Evolutionary conservation across 2,329 filamentous ascomycete genomes (phyloP).

Genomic region (Monosporascus sp.): DNA sequence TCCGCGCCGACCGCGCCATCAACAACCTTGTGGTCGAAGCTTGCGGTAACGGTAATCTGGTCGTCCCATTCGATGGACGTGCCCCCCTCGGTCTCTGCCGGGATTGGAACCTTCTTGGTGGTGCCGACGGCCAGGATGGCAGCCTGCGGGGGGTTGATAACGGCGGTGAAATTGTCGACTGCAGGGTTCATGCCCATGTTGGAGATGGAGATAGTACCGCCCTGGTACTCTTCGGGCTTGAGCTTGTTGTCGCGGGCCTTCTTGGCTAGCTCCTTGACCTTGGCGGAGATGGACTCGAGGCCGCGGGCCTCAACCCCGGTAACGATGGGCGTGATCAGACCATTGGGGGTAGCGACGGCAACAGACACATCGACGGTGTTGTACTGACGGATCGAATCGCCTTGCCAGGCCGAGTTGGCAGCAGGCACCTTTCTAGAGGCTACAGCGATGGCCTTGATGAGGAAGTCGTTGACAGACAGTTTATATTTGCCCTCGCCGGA

Average conservation of each 20-base stretch:
- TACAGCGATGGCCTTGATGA: constrained; percentile 89
- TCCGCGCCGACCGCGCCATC: constrained; percentile 95
- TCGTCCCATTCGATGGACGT: constrained; percentile 86
- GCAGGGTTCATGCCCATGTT: constrained; percentile 99
- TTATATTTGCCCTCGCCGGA: constrained; percentile 91
- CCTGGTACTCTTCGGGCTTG: constrained; percentile 99
- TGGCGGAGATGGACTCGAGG: constrained; percentile 78
- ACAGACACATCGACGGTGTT: constrained; percentile 92
- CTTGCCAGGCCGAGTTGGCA: constrained; percentile 94
- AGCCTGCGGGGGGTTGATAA: constrained; percentile 98
- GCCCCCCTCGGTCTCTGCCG: constrained; percentile 78
- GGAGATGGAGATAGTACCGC: constrained; percentile 97
- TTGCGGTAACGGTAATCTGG: constrained; percentile 89
- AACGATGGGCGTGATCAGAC: constrained; percentile 96
- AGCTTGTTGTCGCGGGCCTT: constrained; percentile 95
- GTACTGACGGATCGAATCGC: constrained; percentile 87
- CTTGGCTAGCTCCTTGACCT: constrained; percentile 96
- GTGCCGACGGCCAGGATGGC: constrained; percentile 93
- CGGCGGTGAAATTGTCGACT: constrained; percentile 93
- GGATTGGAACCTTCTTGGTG: constrained; percentile 90
- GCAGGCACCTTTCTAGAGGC: constrained; percentile 91
- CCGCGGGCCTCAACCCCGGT: constrained; percentile 82
- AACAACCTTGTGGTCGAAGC: constrained; percentile 98
- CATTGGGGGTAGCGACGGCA: constrained; percentile 85
- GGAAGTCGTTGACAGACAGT: constrained; percentile 99